Evolutionary conservation across 1,284 basidiomycete genomes (phyloP), one percentile per base, ranked within the genome.

Genomic region (Puccinia triticina): DNA sequence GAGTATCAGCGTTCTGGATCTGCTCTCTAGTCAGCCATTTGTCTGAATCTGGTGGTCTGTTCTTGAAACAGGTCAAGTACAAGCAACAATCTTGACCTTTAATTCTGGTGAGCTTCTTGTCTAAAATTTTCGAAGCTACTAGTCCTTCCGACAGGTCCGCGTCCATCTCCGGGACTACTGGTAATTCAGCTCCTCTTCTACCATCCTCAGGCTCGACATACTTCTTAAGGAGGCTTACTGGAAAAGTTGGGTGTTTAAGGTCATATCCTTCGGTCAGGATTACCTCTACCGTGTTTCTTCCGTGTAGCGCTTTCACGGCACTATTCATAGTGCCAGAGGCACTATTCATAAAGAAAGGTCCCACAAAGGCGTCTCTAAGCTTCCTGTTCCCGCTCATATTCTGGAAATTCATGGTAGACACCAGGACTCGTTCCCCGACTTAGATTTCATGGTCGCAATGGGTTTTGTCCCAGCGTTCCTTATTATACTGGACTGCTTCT

Each of bases 311-410:
- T n/a, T n/a, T n/a, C n/a, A n/a, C n/a, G n/a, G n/a, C n/a, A n/a
- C n/a, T n/a, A n/a, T n/a, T n/a, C n/a, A n/a, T n/a, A n/a, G n/a
- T n/a, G n/a, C n/a, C n/a, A n/a, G n/a, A n/a, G n/a, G n/a, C n/a
- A n/a, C n/a, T n/a, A n/a, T 64, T 67, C 11, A 67, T 46, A 11
- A 67, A 12, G 26, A 67, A 67, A 40, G 64, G 64, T 40, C 64
- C 64, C 21, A 67, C 26, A 67, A 67, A 67, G 7, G 64, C 34
- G 40, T 67, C 64, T 26, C 40, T 67, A 3, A 67, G 10, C 40
- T 67, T 67, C 29, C 40, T 67, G 18, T 11, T 4, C 4, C 64
- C 37, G 16, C 64, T 34, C 2, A 67, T 7, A 18, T 59, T 59
- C 7, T 64, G 21, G 21, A 64, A 64, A 29, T 64, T 64, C 5